phyloP scores from a whole-genome alignment of 1,139 yeast species.

The Yamadazyma diddensiae region DNA sequence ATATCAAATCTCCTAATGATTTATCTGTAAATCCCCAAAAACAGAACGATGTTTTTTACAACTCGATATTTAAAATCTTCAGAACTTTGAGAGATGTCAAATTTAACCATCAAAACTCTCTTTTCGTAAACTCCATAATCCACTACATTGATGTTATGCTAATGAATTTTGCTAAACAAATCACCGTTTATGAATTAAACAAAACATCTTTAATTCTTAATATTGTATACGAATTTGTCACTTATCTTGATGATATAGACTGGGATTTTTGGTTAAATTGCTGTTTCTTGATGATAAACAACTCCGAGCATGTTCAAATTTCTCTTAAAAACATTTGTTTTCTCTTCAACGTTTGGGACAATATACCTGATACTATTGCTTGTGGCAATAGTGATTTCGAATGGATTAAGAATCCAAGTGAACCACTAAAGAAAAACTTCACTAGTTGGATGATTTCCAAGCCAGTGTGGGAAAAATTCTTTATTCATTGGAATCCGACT shows the following conservation, averaged over 20 bases:
- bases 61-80: slow-evolving; percentile 40
- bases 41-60: slow-evolving; percentile 33
- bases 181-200: slow-evolving; percentile 44
- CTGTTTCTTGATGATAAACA: slow-evolving; percentile 51
- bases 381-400: slow-evolving; percentile 2
- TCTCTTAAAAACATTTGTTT: slow-evolving; percentile 64
- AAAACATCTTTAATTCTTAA: slow-evolving; percentile 46
- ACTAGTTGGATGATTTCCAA: slow-evolving; percentile 54
- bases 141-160: slow-evolving; percentile 31
- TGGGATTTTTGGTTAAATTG: slow-evolving; percentile 81
- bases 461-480: slow-evolving; percentile 50
- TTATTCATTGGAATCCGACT: slow-evolving; percentile 79
- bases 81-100: slow-evolving; percentile 46
- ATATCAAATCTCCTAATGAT: slow-evolving; percentile 4
- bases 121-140: slow-evolving; percentile 1
- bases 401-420: slow-evolving; percentile 37
- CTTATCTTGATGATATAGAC: slow-evolving; percentile 42
- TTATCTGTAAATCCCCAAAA: slow-evolving; percentile 6
- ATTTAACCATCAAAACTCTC: slow-evolving; percentile 11
- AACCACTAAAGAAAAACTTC: slow-evolving; percentile 45
- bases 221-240: slow-evolving; percentile 44
- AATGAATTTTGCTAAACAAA: slow-evolving; percentile 36
- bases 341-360: slow-evolving; percentile 72
- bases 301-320: slow-evolving; percentile 60
- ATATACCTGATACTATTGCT: slow-evolving; percentile 45